Percentiles rank a stretch among this genome's conserved stretches.
These are phyloP conservation scores for Syzygium malaccense DNA, from an alignment of 441 rosid species.

Conservation along the genomic window DNA sequence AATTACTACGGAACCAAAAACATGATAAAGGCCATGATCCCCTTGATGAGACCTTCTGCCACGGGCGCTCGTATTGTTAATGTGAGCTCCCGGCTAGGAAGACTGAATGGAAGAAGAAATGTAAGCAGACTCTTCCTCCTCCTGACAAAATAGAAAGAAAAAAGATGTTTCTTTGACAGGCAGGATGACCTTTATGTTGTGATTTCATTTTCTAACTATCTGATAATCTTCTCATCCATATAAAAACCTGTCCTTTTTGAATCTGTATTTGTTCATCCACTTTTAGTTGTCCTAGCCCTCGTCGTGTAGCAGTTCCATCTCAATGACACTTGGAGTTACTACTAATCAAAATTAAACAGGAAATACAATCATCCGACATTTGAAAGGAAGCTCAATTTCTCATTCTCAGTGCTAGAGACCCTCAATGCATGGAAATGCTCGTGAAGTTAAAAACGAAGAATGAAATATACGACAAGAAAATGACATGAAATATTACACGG, in stretches of 20 bases:
- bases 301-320: neutral
- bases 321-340: neutral
- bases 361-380: neutral
- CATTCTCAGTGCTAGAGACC: neutral
- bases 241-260: neutral
- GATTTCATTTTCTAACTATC: neutral
- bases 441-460: neutral
- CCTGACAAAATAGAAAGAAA: neutral
- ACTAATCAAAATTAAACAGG: neutral
- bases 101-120: slow-evolving; percentile 65
- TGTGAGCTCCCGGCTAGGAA: slow-evolving; percentile 82
- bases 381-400: neutral
- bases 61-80: slow-evolving; percentile 78
- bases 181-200: neutral
- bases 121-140: slow-evolving; percentile 32
- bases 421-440: neutral
- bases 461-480: neutral
- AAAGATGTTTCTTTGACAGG: neutral
- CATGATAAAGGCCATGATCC: slow-evolving; percentile 72
- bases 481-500: neutral
- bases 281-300: neutral
- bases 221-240: neutral
- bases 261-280: neutral
- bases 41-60: slow-evolving; percentile 69
- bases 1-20: slow-evolving; percentile 79